These are phyloP conservation scores for Cyanodermella asteris DNA, from an alignment of 2,329 filamentous ascomycete genomes.

Conservation along the genomic window DNA sequence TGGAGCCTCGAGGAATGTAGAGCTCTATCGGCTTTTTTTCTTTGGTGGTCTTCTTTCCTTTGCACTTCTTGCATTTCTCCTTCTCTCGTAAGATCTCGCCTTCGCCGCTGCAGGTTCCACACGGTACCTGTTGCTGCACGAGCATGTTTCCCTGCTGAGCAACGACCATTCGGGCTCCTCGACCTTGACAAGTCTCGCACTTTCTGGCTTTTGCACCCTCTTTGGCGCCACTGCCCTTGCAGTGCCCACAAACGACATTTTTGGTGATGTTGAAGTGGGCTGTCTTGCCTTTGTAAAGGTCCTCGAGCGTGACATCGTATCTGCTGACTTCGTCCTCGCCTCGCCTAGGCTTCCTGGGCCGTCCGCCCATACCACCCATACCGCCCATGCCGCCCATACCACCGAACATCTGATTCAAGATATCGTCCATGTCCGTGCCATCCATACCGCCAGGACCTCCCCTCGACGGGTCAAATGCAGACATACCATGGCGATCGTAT, in stretches of 20 bases:
- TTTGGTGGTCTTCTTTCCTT: constrained; percentile 66
- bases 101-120: constrained; percentile 64
- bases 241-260: constrained; percentile 68
- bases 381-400: constrained; percentile 38
- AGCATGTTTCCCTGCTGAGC: constrained; percentile 53
- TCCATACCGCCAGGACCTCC: constrained; percentile 40
- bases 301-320: constrained; percentile 79
- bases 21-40: constrained; percentile 90
- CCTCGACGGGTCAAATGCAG: constrained; percentile 65
- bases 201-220: constrained; percentile 68
- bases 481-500: constrained; percentile 91
- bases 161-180: constrained; percentile 21
- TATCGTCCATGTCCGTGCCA: constrained; percentile 76
- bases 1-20: constrained; percentile 73
- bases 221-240: constrained; percentile 77
- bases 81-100: constrained; percentile 84
- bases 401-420: constrained; percentile 77
- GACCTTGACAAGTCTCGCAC: constrained; percentile 68
- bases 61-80: constrained; percentile 97
- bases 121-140: constrained; percentile 57
- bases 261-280: constrained; percentile 89
- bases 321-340: constrained; percentile 72
- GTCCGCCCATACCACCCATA: constrained; percentile 20
- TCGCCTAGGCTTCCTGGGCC: constrained; percentile 40
- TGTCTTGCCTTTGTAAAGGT: constrained; percentile 96